A percentile compares a stretch with the other conserved stretches of the same genome.
These are phyloP conservation scores for Pterulicium gracile DNA, from an alignment of 1,284 basidiomycete genomes.

Conservation along the genomic window DNA sequence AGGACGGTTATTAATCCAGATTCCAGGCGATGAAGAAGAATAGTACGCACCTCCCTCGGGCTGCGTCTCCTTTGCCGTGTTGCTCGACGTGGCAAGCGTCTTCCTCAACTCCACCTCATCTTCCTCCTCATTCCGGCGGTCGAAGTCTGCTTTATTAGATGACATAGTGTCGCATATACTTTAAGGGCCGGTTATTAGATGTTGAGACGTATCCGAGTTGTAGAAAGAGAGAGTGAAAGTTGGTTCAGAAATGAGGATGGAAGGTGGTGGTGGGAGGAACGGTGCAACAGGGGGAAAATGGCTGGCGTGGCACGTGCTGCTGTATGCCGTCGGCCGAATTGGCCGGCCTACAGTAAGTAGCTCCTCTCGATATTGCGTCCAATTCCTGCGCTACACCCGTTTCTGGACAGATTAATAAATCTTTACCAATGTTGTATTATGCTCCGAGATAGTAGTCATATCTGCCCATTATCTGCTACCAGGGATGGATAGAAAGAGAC, in stretches of 20 bases:
- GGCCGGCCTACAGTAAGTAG: too few species aligned
- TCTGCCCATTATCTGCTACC: too few species aligned
- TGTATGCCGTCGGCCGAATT: background rate
- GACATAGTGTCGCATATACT: background rate
- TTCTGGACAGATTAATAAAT: too few species aligned
- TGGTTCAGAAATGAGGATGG: background rate
- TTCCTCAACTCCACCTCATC: constrained; percentile 57
- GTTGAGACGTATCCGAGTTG: too few species aligned
- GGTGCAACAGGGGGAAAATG: background rate
- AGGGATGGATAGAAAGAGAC: too few species aligned
- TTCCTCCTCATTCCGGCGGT: constrained; percentile 16
- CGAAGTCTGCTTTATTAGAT: background rate
- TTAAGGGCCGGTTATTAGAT: background rate
- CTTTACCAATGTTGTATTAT: too few species aligned
- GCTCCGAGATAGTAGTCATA: too few species aligned
- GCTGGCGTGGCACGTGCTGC: background rate
- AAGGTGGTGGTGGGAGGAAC: background rate
- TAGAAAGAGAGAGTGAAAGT: too few species aligned
- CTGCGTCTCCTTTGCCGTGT: constrained; percentile 19
- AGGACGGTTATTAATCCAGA: background rate
- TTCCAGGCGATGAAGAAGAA: background rate
- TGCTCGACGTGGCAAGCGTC: constrained; percentile 42
- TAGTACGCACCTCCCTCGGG: constrained; percentile 27
- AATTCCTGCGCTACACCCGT: too few species aligned
- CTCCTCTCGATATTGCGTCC: too few species aligned